Base-by-base conservation (phyloP, 352 stramenopile genomes). In the Chrysophaeum taylorii region DNA sequence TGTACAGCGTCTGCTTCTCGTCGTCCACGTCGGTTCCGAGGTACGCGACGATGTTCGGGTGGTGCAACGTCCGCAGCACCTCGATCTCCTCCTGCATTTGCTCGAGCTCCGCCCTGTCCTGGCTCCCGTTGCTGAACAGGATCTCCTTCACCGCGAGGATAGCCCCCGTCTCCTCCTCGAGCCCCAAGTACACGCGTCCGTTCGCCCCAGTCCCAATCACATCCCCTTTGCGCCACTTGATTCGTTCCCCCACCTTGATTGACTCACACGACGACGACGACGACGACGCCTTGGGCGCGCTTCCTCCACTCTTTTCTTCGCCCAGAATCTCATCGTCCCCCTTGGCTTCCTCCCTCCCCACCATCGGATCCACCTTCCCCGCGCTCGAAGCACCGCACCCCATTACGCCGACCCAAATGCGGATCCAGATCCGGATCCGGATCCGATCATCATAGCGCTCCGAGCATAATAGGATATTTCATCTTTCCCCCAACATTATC, bases 11-110 rank as follows among this genome's bases (percentile, higher is more conserved):
- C 38, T 82, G 84, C 7, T 85, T 82, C 35, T 81, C 83, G 48
- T 82, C 81, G 61, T 93, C 81, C 63, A 81, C 87, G 83, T 89
- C 92, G 75, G 89, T 92, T 81, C 90, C 90, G 36, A 94, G 76
- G 74, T 92, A 97, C 75, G 84, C 82, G 54, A 98, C 93, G 79
- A 98, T 97, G 73, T 98, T 94, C 33, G 87, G 84, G 78, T 98
- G 93, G 53, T 82, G 83, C 37, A 97, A 81, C 69, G 90, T 91
- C 75, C 92, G 31, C 31, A 66, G 57, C 33, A 66, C 23, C 57
- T 66, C 57, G 18, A 66, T 66, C 36, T 66, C 57, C 31, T 66
- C 57, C 27, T 66, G 57, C 57, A 66, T 66, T 7, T 66, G 57
- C 2, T 27, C 57, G 1, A 66, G 57, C 36, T 66, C 57, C 35